Percentiles rank a stretch among this genome's conserved stretches.
Conservation (phyloP, 495 filamentous ascomycete genomes). For the Letharia lupina region DNA sequence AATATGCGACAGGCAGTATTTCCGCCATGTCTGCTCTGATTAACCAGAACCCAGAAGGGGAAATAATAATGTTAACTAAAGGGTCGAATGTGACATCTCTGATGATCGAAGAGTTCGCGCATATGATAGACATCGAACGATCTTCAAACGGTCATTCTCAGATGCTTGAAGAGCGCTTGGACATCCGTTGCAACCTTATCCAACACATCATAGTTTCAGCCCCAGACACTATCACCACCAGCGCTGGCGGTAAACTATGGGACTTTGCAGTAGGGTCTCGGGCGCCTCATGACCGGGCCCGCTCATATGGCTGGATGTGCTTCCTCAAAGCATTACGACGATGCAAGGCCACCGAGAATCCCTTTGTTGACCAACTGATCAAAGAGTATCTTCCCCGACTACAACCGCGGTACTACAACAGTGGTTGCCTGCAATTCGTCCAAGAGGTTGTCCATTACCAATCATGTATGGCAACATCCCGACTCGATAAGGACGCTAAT, state of each 20-base stretch:
- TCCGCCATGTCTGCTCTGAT: slow-evolving; percentile 57
- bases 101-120: slow-evolving; percentile 43
- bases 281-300: slow-evolving; percentile 46
- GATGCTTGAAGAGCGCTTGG: slow-evolving; percentile 32
- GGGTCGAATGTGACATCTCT: slow-evolving; percentile 46
- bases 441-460: slow-evolving; percentile 45
- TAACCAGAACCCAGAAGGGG: slow-evolving; percentile 29
- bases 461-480: slow-evolving; percentile 22
- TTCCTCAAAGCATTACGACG: slow-evolving; percentile 33
- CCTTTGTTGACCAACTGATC: slow-evolving; percentile 60
- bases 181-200: slow-evolving; percentile 51
- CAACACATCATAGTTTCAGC: slow-evolving; percentile 47
- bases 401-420: slow-evolving; percentile 55
- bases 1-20: slow-evolving; percentile 59
- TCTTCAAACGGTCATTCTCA: slow-evolving; percentile 25
- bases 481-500: slow-evolving; percentile 7
- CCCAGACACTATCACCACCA: slow-evolving; percentile 50
- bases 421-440: slow-evolving; percentile 59
- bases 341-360: slow-evolving; percentile 36
- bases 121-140: slow-evolving; percentile 37
- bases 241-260: slow-evolving; percentile 59
- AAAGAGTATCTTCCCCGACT: slow-evolving; percentile 56
- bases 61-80: slow-evolving; percentile 44
- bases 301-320: slow-evolving; percentile 57
- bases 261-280: slow-evolving; percentile 54